A percentile compares a stretch with the other conserved stretches of the same genome.
These are phyloP conservation scores for Acanthamoeba divionensis DNA, from an alignment of 208 protist species.

Conservation along the genomic window DNA sequence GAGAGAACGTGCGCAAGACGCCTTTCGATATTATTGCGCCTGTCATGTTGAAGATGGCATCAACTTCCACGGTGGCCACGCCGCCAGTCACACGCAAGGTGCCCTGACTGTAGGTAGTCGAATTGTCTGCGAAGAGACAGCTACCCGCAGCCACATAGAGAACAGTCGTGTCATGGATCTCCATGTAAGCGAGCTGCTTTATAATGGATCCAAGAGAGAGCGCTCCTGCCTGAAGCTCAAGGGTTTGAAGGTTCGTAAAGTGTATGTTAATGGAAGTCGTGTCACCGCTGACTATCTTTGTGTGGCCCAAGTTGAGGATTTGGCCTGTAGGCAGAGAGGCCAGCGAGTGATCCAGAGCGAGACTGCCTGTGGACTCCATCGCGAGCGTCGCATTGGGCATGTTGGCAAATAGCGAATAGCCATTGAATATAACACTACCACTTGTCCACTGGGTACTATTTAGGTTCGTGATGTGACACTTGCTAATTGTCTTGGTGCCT, in stretches of 20 bases:
- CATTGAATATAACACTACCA: background rate
- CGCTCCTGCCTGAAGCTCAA: too few relatives aligned
- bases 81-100: background rate
- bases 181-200: too few relatives aligned
- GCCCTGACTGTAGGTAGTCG: too few relatives aligned
- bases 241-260: too few relatives aligned
- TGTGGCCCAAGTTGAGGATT: background rate
- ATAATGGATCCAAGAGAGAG: too few relatives aligned
- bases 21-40: background rate
- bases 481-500: background rate
- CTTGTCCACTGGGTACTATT: conserved; percentile 25
- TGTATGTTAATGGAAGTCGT: too few relatives aligned
- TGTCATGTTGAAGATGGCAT: conserved; percentile 14
- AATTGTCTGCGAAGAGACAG: too few relatives aligned
- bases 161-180: too few relatives aligned
- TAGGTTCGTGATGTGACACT: background rate
- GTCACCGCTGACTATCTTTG: too few relatives aligned
- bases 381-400: background rate
- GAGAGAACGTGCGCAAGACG: too few relatives aligned
- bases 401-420: conserved; percentile 8
- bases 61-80: background rate
- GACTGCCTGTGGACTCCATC: background rate
- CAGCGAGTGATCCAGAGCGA: background rate
- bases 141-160: too few relatives aligned
- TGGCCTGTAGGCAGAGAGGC: conserved; percentile 9